Conservation (phyloP, 2,329 filamentous ascomycete genomes). For the Xylariaceae sp. region DNA sequence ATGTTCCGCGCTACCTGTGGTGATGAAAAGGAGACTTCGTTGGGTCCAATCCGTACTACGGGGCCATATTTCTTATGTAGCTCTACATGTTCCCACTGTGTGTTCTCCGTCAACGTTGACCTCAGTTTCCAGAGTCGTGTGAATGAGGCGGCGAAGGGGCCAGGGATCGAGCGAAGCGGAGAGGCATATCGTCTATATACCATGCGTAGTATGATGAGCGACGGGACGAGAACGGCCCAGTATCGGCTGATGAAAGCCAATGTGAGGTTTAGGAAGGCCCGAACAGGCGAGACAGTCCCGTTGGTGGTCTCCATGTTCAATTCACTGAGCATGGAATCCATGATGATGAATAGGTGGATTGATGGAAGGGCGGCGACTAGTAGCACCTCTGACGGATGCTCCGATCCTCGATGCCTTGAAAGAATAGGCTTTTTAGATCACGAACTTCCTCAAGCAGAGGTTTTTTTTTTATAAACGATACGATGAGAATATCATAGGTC, state of each 20-base stretch:
- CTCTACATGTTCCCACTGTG: slow-evolving; percentile 42
- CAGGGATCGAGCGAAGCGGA: slow-evolving; percentile 28
- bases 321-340: too few species aligned
- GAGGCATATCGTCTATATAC: slow-evolving; percentile 35
- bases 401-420: too few species aligned
- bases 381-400: too few species aligned
- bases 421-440: too few species aligned
- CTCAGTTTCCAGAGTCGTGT: slow-evolving; percentile 42
- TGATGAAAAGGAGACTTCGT: slow-evolving; percentile 47
- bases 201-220: slow-evolving; percentile 30
- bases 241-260: slow-evolving; percentile 33
- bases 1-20: slow-evolving; percentile 45
- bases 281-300: too few species aligned
- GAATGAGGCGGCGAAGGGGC: slow-evolving; percentile 30
- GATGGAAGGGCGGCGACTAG: too few species aligned
- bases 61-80: slow-evolving; percentile 47
- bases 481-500: too few species aligned
- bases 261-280: slow-evolving; percentile 28
- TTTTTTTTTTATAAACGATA: too few species aligned
- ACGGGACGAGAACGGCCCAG: slow-evolving; percentile 29
- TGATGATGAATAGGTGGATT: too few species aligned
- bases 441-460: too few species aligned
- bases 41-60: slow-evolving; percentile 47
- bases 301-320: too few species aligned
- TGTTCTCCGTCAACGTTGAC: slow-evolving; percentile 38